phyloP scores from a whole-genome alignment of 352 stramenopile species.

The Globisporangium acanthophoron region DNA sequence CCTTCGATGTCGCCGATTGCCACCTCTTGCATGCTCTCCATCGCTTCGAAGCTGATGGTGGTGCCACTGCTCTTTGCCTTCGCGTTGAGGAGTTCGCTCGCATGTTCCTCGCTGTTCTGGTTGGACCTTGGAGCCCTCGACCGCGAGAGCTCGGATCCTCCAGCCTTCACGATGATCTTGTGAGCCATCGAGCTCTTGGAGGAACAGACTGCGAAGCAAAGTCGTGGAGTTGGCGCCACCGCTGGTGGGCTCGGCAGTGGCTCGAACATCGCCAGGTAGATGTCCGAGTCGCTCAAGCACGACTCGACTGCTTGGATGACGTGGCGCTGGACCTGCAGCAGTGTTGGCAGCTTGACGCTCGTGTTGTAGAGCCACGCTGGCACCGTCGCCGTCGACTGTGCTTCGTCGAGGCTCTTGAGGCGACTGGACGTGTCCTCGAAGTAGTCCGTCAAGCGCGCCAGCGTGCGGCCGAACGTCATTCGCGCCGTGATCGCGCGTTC shows the following conservation, averaged over 20 bases:
- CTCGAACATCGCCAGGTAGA: constrained; percentile 69
- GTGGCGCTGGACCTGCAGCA: constrained; percentile 56
- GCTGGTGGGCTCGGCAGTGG: constrained; percentile 29
- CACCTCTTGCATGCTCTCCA: constrained; percentile 21
- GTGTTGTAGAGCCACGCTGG: constrained; percentile 10
- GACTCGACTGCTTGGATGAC: constrained; percentile 45
- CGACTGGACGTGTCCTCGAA: constrained; percentile 23
- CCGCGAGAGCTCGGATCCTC: not conserved
- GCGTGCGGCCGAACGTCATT: constrained; percentile 41
- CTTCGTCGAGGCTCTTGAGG: constrained; percentile 25
- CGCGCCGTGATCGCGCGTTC: constrained; percentile 49
- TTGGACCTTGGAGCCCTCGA: constrained; percentile 2
- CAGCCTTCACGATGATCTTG: constrained; percentile 19
- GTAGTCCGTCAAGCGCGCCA: constrained; percentile 33
- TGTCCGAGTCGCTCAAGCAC: constrained; percentile 62
- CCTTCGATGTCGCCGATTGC: constrained; percentile 34
- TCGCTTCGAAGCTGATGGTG: constrained; percentile 29
- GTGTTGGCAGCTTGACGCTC: constrained; percentile 35
- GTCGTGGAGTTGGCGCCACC: constrained; percentile 19
- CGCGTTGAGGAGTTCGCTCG: not conserved
- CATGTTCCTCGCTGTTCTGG: not conserved
- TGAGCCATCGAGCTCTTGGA: constrained; percentile 43
- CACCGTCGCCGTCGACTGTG: constrained; percentile 2
- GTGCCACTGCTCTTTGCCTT: not conserved
- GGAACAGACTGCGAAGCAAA: constrained; percentile 49